Percentiles rank a stretch among this genome's conserved stretches.
phyloP scores from a whole-genome alignment of 192 early-diverging fungal genomes.

The Coemansia sp. region DNA sequence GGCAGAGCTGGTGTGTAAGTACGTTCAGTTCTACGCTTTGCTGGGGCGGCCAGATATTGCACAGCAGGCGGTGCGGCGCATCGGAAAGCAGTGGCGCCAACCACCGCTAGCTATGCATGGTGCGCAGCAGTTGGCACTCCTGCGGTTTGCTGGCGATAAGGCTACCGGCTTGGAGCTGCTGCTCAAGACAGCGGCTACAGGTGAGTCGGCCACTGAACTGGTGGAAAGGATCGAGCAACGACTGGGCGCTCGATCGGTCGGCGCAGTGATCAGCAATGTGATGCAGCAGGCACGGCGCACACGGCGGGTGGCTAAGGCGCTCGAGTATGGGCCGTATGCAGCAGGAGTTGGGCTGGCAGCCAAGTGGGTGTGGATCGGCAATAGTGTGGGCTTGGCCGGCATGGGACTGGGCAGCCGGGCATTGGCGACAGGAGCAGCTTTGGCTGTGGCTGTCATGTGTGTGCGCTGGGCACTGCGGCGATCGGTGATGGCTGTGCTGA shows the following conservation, averaged over 20 bases:
- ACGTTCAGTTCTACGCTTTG: slow-evolving; percentile 38
- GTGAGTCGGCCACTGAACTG: neutral
- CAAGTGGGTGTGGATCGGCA: slow-evolving; percentile 19
- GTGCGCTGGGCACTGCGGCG: slow-evolving; percentile 18
- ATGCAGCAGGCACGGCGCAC: slow-evolving; percentile 14
- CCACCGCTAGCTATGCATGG: slow-evolving; percentile 12
- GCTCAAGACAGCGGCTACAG: neutral
- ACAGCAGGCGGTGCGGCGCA: slow-evolving; percentile 16
- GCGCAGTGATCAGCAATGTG: slow-evolving; percentile 12
- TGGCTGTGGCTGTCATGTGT: neutral
- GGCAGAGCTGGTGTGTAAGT: neutral
- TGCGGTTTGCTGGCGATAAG: slow-evolving; percentile 10
- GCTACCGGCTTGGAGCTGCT: slow-evolving; percentile 3
- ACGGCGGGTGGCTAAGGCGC: slow-evolving; percentile 9
- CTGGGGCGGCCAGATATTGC: slow-evolving; percentile 42
- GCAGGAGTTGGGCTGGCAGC: slow-evolving; percentile 10
- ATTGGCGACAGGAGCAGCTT: neutral
- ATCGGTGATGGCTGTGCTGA: slow-evolving; percentile 32
- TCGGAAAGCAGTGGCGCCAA: slow-evolving; percentile 16
- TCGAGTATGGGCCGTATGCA: slow-evolving; percentile 21
- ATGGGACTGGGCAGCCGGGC: neutral
- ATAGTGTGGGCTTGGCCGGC: slow-evolving; percentile 4
- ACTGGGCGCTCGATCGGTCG: slow-evolving; percentile 1
- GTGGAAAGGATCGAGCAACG: neutral
- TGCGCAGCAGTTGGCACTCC: slow-evolving; percentile 30